Evolutionary conservation across 306 rosid genomes (phyloP), one percentile per base, ranked within the genome.

Genomic region (Quercus mongolica): DNA sequence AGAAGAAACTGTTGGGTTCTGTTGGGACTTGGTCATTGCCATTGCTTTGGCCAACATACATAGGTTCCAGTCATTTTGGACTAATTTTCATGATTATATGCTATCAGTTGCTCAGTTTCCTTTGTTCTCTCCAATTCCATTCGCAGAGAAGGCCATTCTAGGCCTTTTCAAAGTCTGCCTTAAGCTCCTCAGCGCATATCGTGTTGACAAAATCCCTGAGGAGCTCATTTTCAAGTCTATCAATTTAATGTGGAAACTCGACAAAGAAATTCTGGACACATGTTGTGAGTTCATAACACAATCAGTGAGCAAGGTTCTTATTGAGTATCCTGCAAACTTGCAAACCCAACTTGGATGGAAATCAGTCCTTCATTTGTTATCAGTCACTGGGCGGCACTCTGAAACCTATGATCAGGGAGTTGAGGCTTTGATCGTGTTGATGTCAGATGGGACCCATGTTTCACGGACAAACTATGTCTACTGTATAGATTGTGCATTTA

Each of bases 241-340:
- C 81, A 92, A 90, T 31, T 75, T 91, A 76, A 95, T 88, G 97
- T 91, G 98, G 98, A 92, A 86, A 91, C 96, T 95, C 30, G 98
- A 95, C 56, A 92, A 89, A 83, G 97, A 95, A 74, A 83, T 91
- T 64, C 89, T 91, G 0, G 98, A 95, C 76, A 91, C 88, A 12
- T 93, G 96, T 56, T 81, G 85, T 17, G 94, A 89, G 61, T 35
- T 62, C 59, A 89, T 95, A 79, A 79, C 90, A 25, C 87, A 88
- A 69, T 62, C 92, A 35, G 76, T 86, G 30, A 86, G 86, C 83
- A 92, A 79, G 83, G 80, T 95, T 72, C 44, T 93, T 68, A 74
- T 59, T 0, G 96, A 93, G 69, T 85, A 81, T 83, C 85, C 96
- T 23, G 92, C 94, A 56, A 95, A 93, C 80, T 73, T 93, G 84